A percentile compares a stretch with the other conserved stretches of the same genome.
phyloP scores from a whole-genome alignment of 768 basidiomycete genomes.

The Tulasnella sp. region DNA sequence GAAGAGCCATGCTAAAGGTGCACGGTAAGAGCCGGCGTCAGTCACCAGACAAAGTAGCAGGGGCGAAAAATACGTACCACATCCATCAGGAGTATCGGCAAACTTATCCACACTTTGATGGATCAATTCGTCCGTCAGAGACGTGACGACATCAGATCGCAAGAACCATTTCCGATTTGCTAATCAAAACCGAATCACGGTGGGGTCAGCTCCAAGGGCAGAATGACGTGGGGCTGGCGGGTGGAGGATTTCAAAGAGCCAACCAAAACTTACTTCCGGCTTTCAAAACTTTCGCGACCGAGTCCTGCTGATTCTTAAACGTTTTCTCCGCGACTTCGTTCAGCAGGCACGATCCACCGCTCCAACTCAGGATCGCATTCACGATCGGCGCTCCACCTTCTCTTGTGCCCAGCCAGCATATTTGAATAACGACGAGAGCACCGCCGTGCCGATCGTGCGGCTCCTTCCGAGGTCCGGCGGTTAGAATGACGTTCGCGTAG shows the following conservation, averaged over 20 bases:
- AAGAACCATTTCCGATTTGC: slow-evolving; percentile 88
- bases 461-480: slow-evolving; percentile 64
- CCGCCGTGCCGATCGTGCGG: slow-evolving; percentile 50
- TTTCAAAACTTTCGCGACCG: slow-evolving; percentile 82
- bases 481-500: slow-evolving; percentile 85
- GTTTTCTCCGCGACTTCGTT: slow-evolving; percentile 90
- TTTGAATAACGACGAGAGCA: slow-evolving; percentile 79
- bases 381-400: slow-evolving; percentile 72
- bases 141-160: slow-evolving; percentile 76
- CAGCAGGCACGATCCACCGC: slow-evolving; percentile 76
- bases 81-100: slow-evolving; percentile 78
- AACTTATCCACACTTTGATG: slow-evolving; percentile 79
- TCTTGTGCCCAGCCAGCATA: slow-evolving; percentile 79
- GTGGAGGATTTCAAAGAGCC: slow-evolving; percentile 10
- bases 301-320: slow-evolving; percentile 86
- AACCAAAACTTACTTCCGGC: slow-evolving; percentile 63
- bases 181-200: slow-evolving; percentile 34
- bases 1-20: slow-evolving; percentile 74
- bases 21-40: slow-evolving; percentile 12
- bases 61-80: slow-evolving; percentile 57
- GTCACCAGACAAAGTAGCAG: no score
- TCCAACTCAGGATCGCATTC: slow-evolving; percentile 80
- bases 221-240: background rate
- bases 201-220: background rate
- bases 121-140: slow-evolving; percentile 81